Conservation (phyloP, 2,329 filamentous ascomycete genomes). For the Mycosphaerella sp. region DNA sequence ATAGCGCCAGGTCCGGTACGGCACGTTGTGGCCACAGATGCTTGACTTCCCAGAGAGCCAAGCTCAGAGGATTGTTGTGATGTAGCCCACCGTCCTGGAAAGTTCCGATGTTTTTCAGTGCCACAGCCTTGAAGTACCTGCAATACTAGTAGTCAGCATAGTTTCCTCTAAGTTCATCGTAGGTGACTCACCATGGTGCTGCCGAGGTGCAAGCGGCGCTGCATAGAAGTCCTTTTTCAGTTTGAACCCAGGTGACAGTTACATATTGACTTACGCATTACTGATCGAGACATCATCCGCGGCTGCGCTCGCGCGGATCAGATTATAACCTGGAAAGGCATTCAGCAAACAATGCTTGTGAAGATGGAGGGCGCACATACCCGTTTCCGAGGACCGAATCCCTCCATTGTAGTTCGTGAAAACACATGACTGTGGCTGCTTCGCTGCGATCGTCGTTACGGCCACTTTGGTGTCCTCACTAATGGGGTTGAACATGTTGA, state of each 20-base stretch:
- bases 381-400: constrained; percentile 5
- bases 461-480: constrained; percentile 28
- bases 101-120: constrained; percentile 23
- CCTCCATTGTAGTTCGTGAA: constrained; percentile 32
- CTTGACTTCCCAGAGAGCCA: constrained; percentile 24
- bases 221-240: constrained; percentile 19
- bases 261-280: constrained; percentile 25
- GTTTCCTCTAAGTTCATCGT: background rate
- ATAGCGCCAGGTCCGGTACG: constrained; percentile 26
- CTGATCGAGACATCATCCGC: constrained; percentile 23
- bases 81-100: constrained; percentile 31
- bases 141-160: constrained; percentile 1
- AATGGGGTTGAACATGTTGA: constrained; percentile 30
- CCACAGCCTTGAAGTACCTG: constrained; percentile 26
- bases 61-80: constrained; percentile 28
- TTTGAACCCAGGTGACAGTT: background rate
- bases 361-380: constrained; percentile 5
- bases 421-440: constrained; percentile 22
- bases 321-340: constrained; percentile 20
- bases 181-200: constrained; percentile 20
- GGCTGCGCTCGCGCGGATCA: constrained; percentile 21
- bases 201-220: constrained; percentile 25
- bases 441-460: constrained; percentile 25
- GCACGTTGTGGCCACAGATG: constrained; percentile 25
- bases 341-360: background rate